Evolutionary conservation across 768 basidiomycete genomes (phyloP), one percentile per base, ranked within the genome.

Genomic region (Trametes villosa): DNA sequence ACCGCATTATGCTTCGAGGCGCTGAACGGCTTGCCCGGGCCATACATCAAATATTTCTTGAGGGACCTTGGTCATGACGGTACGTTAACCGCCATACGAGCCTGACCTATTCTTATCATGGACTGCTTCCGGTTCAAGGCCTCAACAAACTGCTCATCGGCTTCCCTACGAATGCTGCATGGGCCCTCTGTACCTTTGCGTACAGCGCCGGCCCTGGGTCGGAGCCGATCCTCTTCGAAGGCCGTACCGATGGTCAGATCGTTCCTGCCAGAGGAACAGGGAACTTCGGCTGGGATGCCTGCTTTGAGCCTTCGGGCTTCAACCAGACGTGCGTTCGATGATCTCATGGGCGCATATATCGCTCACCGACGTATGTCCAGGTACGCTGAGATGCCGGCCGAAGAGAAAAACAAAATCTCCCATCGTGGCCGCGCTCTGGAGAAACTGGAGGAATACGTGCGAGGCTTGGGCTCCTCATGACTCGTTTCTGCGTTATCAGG

Each of bases 11-110:
- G 89, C 65, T 98, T 93, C 69, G 85, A 87, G 61, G 95, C 97
- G 0, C 78, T 98, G 18, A 84, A 88, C 20, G 96, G 94, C 0
- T 83, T 99, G 4, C 97, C 97, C 2, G 97, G 97, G 0, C 96
- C 96, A 0, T 99, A 96, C 76, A 96, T 99, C 80, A 99, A 99
- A 69, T 81, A 92, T 64, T 99, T 99, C 74, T 77, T 98, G 74
- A 80, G 81, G 44, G 82, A 81, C 26, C 74, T 98, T 6, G 96
- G 96, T 2, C 92, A 94, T 71, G 87, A 92, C 63, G 96, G 96
- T 78, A 56, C 53, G 79, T 65, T 22, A 26, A 18, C 34, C 15
- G 34, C 41, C n/a, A n/a, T n/a, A n/a, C n/a, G n/a, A n/a, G n/a
- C n/a, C n/a, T n/a, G n/a, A n/a, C n/a, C n/a, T n/a, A n/a, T n/a